These are phyloP conservation scores for Purshia tridentata DNA, from an alignment of 306 rosid genomes.

Conservation along the genomic window DNA sequence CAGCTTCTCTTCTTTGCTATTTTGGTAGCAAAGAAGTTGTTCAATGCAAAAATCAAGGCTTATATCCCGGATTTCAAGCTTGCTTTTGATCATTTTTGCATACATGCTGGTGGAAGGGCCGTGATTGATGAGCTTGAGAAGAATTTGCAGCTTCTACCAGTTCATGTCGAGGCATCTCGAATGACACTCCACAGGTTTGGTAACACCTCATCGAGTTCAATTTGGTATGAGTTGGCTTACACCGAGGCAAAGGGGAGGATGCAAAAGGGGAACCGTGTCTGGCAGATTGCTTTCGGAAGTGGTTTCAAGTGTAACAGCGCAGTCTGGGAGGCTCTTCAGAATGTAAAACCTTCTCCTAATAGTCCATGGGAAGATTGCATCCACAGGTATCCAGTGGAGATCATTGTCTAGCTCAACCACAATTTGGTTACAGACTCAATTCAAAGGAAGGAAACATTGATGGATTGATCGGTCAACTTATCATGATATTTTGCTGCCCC, in stretches of 20 bases:
- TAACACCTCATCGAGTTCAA: conserved; percentile 66
- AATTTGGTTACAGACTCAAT: conserved; percentile 13
- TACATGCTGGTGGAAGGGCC: conserved; percentile 69
- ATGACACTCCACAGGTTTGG: conserved; percentile 75
- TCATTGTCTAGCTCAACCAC: conserved; percentile 9
- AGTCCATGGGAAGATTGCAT: conserved; percentile 75
- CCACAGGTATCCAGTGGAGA: conserved; percentile 52
- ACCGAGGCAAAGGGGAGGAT: conserved; percentile 56
- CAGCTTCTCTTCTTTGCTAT: conserved; percentile 51
- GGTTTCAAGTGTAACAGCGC: conserved; percentile 78
- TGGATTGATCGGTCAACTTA: neutral
- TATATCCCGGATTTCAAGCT: conserved; percentile 66
- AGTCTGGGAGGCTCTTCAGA: conserved; percentile 63
- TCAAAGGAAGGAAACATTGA: neutral
- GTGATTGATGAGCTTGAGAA: conserved; percentile 75
- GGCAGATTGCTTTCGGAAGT: conserved; percentile 78
- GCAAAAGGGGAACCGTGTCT: conserved; percentile 45
- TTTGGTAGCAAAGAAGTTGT: conserved; percentile 43
- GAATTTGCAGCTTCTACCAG: conserved; percentile 53
- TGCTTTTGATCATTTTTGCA: conserved; percentile 69
- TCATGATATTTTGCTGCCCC: conserved; percentile 8
- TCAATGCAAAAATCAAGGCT: conserved; percentile 38
- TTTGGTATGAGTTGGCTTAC: conserved; percentile 73
- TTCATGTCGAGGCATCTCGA: conserved; percentile 62
- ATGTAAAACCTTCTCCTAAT: conserved; percentile 45